phyloP scores from a whole-genome alignment of 116 monocot genomes.

The Dioscorea cayenensis region DNA sequence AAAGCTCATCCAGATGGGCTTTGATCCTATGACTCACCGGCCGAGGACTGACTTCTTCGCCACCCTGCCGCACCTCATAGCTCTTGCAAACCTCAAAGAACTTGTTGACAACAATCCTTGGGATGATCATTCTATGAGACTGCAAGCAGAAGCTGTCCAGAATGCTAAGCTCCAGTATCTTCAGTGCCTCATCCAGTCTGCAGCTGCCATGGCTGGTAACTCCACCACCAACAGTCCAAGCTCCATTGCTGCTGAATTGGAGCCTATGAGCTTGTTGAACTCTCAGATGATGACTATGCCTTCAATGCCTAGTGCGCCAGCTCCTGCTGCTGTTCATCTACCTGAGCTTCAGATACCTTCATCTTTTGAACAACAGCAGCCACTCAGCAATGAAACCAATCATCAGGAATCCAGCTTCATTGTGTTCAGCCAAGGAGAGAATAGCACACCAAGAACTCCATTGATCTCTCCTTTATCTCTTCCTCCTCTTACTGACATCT shows the following conservation, averaged over 20 bases:
- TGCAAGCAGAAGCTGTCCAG: constrained; percentile 35
- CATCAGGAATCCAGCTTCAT: constrained; percentile 7
- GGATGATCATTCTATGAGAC: constrained; percentile 27
- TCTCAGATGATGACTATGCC: constrained; percentile 7
- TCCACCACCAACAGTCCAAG: constrained; percentile 4
- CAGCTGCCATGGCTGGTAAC: neutral
- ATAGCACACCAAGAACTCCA: constrained; percentile 13
- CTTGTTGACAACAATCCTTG: constrained; percentile 30
- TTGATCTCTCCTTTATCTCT: constrained; percentile 19
- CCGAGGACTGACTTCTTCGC: constrained; percentile 59
- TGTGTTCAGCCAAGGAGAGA: constrained; percentile 15
- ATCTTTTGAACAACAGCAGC: constrained; percentile 16
- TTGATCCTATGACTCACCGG: constrained; percentile 66
- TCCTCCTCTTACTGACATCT: constrained; percentile 41
- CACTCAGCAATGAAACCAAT: constrained; percentile 23
- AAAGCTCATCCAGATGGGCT: constrained; percentile 65
- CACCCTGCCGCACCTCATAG: constrained; percentile 48
- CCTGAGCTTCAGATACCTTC: constrained; percentile 24
- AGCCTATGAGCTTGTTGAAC: constrained; percentile 13
- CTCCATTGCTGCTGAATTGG: constrained; percentile 12
- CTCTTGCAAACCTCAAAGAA: constrained; percentile 50
- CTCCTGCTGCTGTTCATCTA: neutral
- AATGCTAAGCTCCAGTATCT: constrained; percentile 32
- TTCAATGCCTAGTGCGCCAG: constrained; percentile 8
- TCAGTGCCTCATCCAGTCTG: constrained; percentile 35